Evolutionary conservation across 371 early-diverging fungal species (phyloP), one percentile per base, ranked within the genome.

Genomic region (Mucor piriformis): DNA sequence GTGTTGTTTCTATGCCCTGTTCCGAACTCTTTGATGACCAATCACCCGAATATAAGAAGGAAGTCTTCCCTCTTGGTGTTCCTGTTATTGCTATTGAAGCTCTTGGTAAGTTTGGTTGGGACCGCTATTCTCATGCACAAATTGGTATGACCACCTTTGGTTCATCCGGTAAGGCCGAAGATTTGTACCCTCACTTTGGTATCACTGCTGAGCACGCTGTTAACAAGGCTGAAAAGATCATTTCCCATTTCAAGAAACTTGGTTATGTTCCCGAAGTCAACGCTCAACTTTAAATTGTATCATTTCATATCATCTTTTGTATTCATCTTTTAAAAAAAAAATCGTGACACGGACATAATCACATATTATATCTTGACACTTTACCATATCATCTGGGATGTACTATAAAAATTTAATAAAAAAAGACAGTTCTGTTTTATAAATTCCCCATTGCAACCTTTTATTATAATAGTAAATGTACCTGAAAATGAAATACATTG

Each of bases 1-100:
- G 93, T 54, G 88, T 99, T 34, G 97, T 99, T 29, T 99, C 99
- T 32, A 88, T 99, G 84, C 96, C 98, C n/a, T 98, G 94, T 63
- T 84, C 88, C 65, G 95, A 95, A 64, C 78, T 99, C 54, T 99
- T 99, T 73, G 95, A 95, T 52, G 89, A 90, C 51, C 99, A 99
- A 79, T 34, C 84, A 10, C 61, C 73, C 20, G 94, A 88, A 49
- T 99, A 99, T 86, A 85, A 89, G 67, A 77, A 85, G 44, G 75
- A 82, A 6, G 95, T 99, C 23, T 83, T 99, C 69, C 81, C 86
- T 15, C 77, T 77, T 24, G 90, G 90, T 29, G 76, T 92, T 33
- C 93, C 97, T 7, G 81, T 87, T 20, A 76, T 99, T 50, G 88
- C 92, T 62, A 88, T 98, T 53, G 99, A 99, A 80, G 98, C 98